Base-by-base conservation (phyloP, 2,329 filamentous ascomycete species). In the Microdochium trichocladiopsis region DNA sequence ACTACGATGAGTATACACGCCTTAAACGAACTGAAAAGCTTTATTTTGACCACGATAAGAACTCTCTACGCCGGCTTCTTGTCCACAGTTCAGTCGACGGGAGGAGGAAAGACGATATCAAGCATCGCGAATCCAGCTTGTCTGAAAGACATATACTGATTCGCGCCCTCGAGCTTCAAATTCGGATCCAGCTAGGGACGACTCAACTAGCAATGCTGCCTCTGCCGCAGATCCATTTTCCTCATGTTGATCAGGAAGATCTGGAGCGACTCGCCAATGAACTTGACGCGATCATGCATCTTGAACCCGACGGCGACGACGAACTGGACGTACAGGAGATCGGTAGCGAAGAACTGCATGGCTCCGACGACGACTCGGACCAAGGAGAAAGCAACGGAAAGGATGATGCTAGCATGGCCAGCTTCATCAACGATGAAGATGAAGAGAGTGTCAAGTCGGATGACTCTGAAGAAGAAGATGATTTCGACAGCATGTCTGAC, bases 101-200 rank as follows among this genome's bases (percentile, higher is more conserved):
- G 4, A 18, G 47, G n/a, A 53, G 53, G 43, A 49, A 0, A 36
- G 18, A 6, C 51, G n/a, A n/a, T n/a, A 31, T 1, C 24, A 23
- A 1, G 25, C 47, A 2, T 63, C 60, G 62, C 48, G 22, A 0
- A 51, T 52, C 2, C 12, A 50, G 8, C 59, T 62, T 43, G 57
- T 65, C 8, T 36, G 59, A 1, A 6, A 57, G 8, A 41, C 57
- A 11, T 10, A 57, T 65, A 1, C 53, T 66, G 0, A 63, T 65
- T 48, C 54, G 62, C 12, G 63, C 61, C 0, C 55, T 66, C 23
- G 63, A 66, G 37, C 54, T 65, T 12, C 58, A 58, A 52, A 53
- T 66, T 1, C 60, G 62, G 3, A 56, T 63, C 3, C 53, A 57
- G 1, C 55, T 62, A 1, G 61, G 61, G 2, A 49, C 62, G 0